Evolutionary conservation across 148 eudicot genomes (phyloP).

Genomic region (Rhododendron henanense): DNA sequence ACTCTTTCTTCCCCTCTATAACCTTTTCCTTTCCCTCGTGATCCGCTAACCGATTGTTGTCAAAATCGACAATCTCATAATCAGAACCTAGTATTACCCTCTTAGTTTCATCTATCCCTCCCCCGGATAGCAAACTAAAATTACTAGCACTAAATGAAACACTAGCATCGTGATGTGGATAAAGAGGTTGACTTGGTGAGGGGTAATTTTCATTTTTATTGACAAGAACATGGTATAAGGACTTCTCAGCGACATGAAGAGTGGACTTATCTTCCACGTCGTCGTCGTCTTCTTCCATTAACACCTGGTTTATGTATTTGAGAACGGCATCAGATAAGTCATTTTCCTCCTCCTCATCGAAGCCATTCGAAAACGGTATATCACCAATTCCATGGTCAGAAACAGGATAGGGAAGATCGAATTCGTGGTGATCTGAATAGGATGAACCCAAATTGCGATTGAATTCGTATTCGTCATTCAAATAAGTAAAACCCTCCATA

Average conservation of each 20-base stretch:
- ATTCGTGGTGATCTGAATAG: neutral
- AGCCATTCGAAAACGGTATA: neutral
- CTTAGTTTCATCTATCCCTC: neutral
- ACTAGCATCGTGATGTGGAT: neutral
- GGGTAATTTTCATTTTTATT: neutral
- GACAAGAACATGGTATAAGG: neutral
- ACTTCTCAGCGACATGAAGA: slow-evolving; percentile 2
- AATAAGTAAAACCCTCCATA: neutral
- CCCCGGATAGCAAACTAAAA: neutral
- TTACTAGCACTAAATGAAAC: neutral
- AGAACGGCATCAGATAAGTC: neutral
- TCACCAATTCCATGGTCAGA: neutral
- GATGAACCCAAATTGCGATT: neutral
- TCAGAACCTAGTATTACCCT: neutral
- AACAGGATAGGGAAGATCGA: neutral
- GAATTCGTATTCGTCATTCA: neutral
- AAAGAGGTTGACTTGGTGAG: neutral
- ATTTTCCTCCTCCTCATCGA: neutral
- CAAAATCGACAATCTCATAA: neutral
- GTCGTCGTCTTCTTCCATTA: slow-evolving; percentile 3
- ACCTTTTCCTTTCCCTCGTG: neutral
- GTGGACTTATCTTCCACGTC: neutral
- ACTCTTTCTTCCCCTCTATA: neutral
- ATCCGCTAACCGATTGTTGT: neutral
- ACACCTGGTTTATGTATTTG: slow-evolving; percentile 3